Evolutionary conservation across 2,329 filamentous ascomycete genomes (phyloP), one percentile per base, ranked within the genome.

Genomic region (Apiospora saccharicola): DNA sequence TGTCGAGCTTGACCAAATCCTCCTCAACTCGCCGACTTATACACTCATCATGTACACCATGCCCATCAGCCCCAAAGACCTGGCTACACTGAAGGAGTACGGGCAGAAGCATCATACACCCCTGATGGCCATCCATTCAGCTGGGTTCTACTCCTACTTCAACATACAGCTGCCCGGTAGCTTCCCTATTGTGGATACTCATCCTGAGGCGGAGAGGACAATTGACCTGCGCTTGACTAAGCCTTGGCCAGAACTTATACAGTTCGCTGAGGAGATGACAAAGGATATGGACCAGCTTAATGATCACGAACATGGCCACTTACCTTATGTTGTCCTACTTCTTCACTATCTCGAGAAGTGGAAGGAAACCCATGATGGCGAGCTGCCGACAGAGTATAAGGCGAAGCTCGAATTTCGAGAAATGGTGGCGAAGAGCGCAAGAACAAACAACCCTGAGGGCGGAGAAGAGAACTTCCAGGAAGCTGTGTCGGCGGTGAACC

Each of bases 391-490:
- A 14, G 92, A 87, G 3, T 98, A 97, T 83, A 90, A 92, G 74
- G 94, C 98, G 75, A 99, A 99, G 85, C 91, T 87, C 10, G 91
- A 91, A 19, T 98, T 99, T 80, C 89, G 93, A 71, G 89, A 91
- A 41, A 83, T 92, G 16, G 90, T 99, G 1, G 86, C 90, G 14
- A 86, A 87, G 7, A 90, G 89, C 3, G 89, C 92, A 76, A 90
- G 95, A 76, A 93, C 86, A 69, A 85, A 92, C 76, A 97, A 91
- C 72, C 82, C 94, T 0, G 95, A 97, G 81, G 95, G 95, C 67
- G 94, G 93, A 72, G 96, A 99, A 80, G 96, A 99, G 84, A 99
- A 99, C 81, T 99, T 95, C 79, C 94, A 98, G 73, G 96, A 99
- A 82, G 97, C 96, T 4, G 91, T 92, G 67, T 91, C 90, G 19